phyloP scores from a whole-genome alignment of 352 stramenopile species.

The Globisporangium nunn region DNA sequence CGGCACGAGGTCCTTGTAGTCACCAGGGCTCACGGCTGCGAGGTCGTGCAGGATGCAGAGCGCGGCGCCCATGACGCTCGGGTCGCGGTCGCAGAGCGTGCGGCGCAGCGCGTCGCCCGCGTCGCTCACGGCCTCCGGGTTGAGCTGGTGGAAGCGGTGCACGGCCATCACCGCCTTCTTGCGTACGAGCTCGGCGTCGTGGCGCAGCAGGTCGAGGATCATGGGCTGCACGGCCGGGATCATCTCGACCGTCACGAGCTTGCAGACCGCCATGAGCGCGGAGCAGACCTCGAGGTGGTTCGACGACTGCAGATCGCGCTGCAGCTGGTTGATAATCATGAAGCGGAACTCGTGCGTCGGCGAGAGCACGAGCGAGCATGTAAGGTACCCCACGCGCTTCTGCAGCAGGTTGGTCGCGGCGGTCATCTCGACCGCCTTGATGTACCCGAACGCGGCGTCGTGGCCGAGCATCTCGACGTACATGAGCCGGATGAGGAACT shows the following conservation, averaged over 20 bases:
- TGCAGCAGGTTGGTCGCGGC: slow-evolving; percentile 96
- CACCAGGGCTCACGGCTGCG: slow-evolving; percentile 79
- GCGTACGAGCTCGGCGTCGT: slow-evolving; percentile 96
- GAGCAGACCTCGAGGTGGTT: slow-evolving; percentile 94
- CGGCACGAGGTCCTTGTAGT: slow-evolving; percentile 98
- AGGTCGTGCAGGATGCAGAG: slow-evolving; percentile 93
- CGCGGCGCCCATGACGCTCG: slow-evolving; percentile 96
- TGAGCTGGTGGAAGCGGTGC: slow-evolving; percentile 98
- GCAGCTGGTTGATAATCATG: slow-evolving; percentile 99
- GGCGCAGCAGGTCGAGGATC: slow-evolving; percentile 93
- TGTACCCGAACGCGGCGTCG: slow-evolving; percentile 99
- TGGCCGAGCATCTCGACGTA: slow-evolving; percentile 99
- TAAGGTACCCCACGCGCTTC: slow-evolving; percentile 97
- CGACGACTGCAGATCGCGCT: slow-evolving; percentile 88
- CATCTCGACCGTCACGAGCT: slow-evolving; percentile 98
- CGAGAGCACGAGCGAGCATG: slow-evolving; percentile 91
- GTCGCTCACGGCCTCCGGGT: slow-evolving; percentile 88
- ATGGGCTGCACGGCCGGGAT: slow-evolving; percentile 94
- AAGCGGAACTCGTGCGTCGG: slow-evolving; percentile 99
- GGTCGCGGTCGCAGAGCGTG: slow-evolving; percentile 97
- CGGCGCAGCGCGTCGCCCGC: slow-evolving; percentile 90
- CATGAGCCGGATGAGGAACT: slow-evolving; percentile 98
- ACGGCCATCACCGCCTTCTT: slow-evolving; percentile 99
- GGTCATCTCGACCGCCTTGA: slow-evolving; percentile 97
- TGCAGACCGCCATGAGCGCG: slow-evolving; percentile 93